Conservation (phyloP, 176 grass and related monocot species). For the Cocos nucifera region DNA sequence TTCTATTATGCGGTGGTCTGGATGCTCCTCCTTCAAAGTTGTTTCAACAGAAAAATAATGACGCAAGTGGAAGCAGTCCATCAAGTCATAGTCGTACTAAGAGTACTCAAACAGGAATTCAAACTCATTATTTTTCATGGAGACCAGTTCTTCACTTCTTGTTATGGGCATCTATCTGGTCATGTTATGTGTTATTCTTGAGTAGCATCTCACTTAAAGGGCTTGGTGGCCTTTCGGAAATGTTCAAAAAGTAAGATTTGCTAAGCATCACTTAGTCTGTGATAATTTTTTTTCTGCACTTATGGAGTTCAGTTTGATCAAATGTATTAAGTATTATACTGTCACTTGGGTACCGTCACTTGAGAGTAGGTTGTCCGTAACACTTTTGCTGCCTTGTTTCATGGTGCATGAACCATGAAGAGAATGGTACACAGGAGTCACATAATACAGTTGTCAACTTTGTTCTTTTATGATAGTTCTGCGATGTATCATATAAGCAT, state of each 20-base stretch:
- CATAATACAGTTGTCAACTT: too few relatives aligned
- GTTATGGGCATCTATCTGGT: slow-evolving; percentile 64
- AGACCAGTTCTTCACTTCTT: slow-evolving; percentile 48
- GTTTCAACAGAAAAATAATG: slow-evolving; percentile 39
- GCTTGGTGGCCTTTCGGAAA: slow-evolving; percentile 55
- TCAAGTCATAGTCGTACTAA: slow-evolving; percentile 10
- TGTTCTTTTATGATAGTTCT: too few relatives aligned
- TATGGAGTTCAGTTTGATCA: too few relatives aligned
- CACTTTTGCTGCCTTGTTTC: too few relatives aligned
- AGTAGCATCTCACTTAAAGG: slow-evolving; percentile 59
- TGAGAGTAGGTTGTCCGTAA: too few relatives aligned
- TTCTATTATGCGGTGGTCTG: slow-evolving; percentile 75
- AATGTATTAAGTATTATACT: too few relatives aligned
- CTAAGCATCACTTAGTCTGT: neutral
- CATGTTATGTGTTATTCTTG: slow-evolving; percentile 60
- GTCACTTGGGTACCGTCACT: too few relatives aligned
- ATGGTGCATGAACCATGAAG: too few relatives aligned
- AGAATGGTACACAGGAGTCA: too few relatives aligned
- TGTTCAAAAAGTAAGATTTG: slow-evolving; percentile 81
- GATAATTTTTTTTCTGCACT: too few relatives aligned
- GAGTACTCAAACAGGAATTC: slow-evolving; percentile 17
- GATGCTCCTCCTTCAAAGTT: slow-evolving; percentile 71
- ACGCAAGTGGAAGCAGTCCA: slow-evolving; percentile 12
- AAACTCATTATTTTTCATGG: slow-evolving; percentile 42
- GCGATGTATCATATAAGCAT: too few relatives aligned